Evolutionary conservation across 495 filamentous ascomycete species (phyloP).

Genomic region (Trichoderma parareesei): DNA sequence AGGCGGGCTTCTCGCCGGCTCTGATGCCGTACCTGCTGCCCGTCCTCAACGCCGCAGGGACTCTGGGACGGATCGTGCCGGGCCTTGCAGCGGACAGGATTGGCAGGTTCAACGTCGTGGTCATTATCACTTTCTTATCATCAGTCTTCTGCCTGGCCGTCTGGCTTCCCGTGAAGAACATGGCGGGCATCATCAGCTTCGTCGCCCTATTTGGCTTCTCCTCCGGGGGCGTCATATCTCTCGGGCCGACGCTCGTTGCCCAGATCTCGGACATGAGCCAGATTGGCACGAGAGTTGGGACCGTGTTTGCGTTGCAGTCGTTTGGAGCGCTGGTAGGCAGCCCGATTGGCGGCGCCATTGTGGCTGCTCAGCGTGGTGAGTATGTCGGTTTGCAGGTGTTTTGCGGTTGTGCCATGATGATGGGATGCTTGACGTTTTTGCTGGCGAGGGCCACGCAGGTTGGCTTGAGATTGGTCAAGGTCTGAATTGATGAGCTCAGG

Average conservation of each 20-base stretch:
- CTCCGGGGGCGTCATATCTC: slow-evolving; percentile 62
- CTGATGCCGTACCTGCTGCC: slow-evolving; percentile 60
- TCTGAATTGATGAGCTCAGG: slow-evolving; percentile 17
- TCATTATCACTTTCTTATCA: slow-evolving; percentile 50
- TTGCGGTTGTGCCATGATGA: slow-evolving; percentile 51
- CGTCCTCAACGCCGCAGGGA: slow-evolving; percentile 64
- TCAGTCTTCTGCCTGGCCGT: slow-evolving; percentile 59
- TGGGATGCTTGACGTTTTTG: slow-evolving; percentile 42
- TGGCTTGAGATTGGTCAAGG: slow-evolving; percentile 31
- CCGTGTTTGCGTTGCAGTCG: slow-evolving; percentile 52
- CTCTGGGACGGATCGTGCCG: slow-evolving; percentile 67
- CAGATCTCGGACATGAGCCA: slow-evolving; percentile 66
- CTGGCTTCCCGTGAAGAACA: slow-evolving; percentile 53
- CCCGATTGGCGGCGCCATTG: slow-evolving; percentile 66
- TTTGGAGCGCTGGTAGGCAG: slow-evolving; percentile 60
- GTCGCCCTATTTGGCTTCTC: slow-evolving; percentile 62
- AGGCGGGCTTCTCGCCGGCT: slow-evolving; percentile 48
- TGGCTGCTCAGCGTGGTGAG: slow-evolving; percentile 42
- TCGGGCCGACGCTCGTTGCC: slow-evolving; percentile 47
- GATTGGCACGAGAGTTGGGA: slow-evolving; percentile 66
- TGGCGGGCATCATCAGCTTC: slow-evolving; percentile 57
- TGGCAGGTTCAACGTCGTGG: slow-evolving; percentile 68
- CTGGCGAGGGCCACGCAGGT: slow-evolving; percentile 32
- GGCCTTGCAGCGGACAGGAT: slow-evolving; percentile 64
- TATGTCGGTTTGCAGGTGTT: slow-evolving; percentile 60